Evolutionary conservation across 2,329 filamentous ascomycete genomes (phyloP).

Genomic region (Sporothrix luriei): DNA sequence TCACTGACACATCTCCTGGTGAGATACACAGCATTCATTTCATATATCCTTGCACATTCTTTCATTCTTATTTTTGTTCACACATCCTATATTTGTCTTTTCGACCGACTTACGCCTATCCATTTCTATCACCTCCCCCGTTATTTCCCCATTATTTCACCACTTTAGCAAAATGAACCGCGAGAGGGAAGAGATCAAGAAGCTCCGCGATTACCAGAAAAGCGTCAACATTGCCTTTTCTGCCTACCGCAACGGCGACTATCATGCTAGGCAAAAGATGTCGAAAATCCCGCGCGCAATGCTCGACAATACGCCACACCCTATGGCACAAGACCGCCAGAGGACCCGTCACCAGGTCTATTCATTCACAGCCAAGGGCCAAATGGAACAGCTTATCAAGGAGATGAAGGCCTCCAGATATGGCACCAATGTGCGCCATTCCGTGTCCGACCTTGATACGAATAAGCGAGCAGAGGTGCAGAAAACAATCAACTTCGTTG

Average conservation of each 20-base stretch:
- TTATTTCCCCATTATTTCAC: not conserved
- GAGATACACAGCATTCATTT: not conserved
- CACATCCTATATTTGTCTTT: no score
- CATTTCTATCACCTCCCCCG: not conserved
- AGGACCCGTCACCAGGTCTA: not conserved
- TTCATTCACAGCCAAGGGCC: not conserved
- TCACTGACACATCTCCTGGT: not conserved
- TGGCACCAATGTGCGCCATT: not conserved
- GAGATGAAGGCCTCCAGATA: not conserved
- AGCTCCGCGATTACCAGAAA: not conserved
- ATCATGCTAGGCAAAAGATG: not conserved
- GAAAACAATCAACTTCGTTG: constrained; percentile 13
- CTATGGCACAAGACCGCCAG: not conserved
- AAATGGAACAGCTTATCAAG: not conserved
- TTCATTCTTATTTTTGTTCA: not conserved
- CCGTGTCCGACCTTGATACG: not conserved
- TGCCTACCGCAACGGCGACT: not conserved
- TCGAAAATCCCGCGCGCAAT: not conserved
- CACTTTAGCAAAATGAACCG: not conserved
- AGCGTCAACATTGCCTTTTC: not conserved
- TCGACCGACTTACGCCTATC: not conserved
- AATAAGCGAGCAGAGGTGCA: not conserved
- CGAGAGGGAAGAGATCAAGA: not conserved
- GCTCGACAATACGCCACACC: not conserved
- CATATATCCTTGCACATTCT: not conserved